A percentile compares a stretch with the other conserved stretches of the same genome.
phyloP scores from a whole-genome alignment of 331 rosid species.

The Malus hybrid region DNA sequence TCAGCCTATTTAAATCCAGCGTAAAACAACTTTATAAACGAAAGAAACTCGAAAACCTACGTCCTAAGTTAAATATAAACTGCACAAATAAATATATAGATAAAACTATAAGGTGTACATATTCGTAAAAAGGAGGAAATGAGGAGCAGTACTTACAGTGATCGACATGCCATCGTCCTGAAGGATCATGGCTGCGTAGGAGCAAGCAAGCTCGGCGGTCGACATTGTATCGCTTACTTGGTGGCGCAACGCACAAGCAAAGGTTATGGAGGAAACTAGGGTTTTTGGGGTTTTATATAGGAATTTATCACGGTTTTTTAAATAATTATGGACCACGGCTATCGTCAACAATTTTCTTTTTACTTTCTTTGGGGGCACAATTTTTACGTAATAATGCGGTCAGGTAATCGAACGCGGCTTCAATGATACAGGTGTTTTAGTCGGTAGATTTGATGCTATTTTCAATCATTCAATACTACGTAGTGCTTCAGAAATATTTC shows the following conservation, averaged over 20 bases:
- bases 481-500: no score
- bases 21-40: background rate
- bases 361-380: no score
- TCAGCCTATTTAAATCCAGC: slow-evolving; percentile 33
- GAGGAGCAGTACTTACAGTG: slow-evolving; percentile 32
- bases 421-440: no score
- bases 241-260: background rate
- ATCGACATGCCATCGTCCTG: slow-evolving; percentile 55
- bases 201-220: slow-evolving; percentile 47
- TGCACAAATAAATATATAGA: background rate
- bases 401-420: no score
- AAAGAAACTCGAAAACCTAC: background rate
- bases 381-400: no score
- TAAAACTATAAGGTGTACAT: background rate
- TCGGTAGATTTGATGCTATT: no score
- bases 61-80: background rate
- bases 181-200: slow-evolving; percentile 55
- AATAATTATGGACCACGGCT: background rate
- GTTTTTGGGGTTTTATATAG: background rate
- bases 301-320: background rate
- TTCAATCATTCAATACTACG: no score
- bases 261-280: background rate
- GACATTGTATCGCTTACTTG: slow-evolving; percentile 30
- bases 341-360: background rate
- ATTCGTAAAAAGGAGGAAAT: no score